Evolutionary conservation across 768 basidiomycete species (phyloP).

Genomic region (Termitomyces sp.): DNA sequence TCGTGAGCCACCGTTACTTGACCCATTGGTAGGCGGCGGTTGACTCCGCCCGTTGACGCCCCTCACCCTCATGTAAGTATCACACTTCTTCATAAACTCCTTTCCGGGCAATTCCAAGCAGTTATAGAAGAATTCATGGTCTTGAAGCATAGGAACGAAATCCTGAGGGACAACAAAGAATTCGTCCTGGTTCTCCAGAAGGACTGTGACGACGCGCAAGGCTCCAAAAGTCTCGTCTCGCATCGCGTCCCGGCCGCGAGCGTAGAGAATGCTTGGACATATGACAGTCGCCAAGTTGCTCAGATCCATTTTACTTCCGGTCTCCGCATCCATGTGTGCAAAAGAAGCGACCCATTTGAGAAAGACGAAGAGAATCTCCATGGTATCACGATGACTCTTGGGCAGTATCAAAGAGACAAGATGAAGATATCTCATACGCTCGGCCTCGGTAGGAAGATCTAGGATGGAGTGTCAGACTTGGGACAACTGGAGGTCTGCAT

Average conservation of each 20-base stretch:
- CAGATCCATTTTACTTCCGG: slow-evolving; percentile 98
- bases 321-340: slow-evolving; percentile 95
- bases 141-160: slow-evolving; percentile 79
- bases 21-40: slow-evolving; percentile 30
- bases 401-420: slow-evolving; percentile 84
- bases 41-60: slow-evolving; percentile 52
- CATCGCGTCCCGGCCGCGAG: slow-evolving; percentile 77
- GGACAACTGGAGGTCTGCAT: not conserved
- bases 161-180: slow-evolving; percentile 94
- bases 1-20: slow-evolving; percentile 39
- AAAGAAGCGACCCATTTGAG: slow-evolving; percentile 99
- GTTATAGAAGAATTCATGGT: slow-evolving; percentile 89
- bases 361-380: slow-evolving; percentile 98
- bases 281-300: slow-evolving; percentile 95
- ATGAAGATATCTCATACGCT: slow-evolving; percentile 82
- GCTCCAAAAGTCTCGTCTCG: slow-evolving; percentile 92
- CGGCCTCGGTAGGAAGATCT: slow-evolving; percentile 73
- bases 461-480: not conserved
- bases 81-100: slow-evolving; percentile 94
- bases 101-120: slow-evolving; percentile 88
- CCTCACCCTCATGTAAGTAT: slow-evolving; percentile 81
- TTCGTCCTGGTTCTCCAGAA: slow-evolving; percentile 93
- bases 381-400: slow-evolving; percentile 91
- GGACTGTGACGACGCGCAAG: slow-evolving; percentile 78
- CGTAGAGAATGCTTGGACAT: slow-evolving; percentile 96